These are phyloP conservation scores for Albifimbria verrucaria DNA, from an alignment of 2,329 filamentous ascomycete species.

Conservation along the genomic window DNA sequence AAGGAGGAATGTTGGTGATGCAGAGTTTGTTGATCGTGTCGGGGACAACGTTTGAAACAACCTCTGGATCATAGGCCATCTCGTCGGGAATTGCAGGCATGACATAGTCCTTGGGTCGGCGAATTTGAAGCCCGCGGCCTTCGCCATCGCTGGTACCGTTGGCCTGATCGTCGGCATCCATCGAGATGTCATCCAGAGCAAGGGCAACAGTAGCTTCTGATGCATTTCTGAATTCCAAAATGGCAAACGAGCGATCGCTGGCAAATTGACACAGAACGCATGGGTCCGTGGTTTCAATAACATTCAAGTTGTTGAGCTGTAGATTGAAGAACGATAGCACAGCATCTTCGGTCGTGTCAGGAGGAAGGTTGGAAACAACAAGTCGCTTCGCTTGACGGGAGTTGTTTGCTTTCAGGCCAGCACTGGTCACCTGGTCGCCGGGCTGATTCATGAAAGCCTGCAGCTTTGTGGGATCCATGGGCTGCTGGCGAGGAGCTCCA, in stretches of 20 bases:
- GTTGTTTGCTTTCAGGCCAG: slow-evolving; percentile 87
- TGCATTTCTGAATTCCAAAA: slow-evolving; percentile 85
- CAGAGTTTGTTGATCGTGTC: slow-evolving; percentile 96
- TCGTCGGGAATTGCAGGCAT: slow-evolving; percentile 78
- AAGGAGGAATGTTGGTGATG: slow-evolving; percentile 82
- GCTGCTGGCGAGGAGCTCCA: slow-evolving; percentile 88
- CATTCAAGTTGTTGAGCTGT: slow-evolving; percentile 94
- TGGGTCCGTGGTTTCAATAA: slow-evolving; percentile 78
- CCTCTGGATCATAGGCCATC: slow-evolving; percentile 68
- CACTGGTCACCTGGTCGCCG: slow-evolving; percentile 64
- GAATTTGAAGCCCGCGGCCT: slow-evolving; percentile 66
- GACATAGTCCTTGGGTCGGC: slow-evolving; percentile 94
- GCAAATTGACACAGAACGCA: slow-evolving; percentile 82
- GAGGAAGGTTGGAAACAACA: slow-evolving; percentile 78
- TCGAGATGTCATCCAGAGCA: slow-evolving; percentile 83
- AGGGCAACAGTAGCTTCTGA: slow-evolving; percentile 88
- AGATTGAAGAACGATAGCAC: slow-evolving; percentile 89
- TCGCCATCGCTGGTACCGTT: slow-evolving; percentile 51
- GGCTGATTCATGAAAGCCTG: slow-evolving; percentile 96
- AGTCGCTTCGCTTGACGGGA: slow-evolving; percentile 93
- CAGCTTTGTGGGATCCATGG: slow-evolving; percentile 90
- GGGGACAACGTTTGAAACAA: slow-evolving; percentile 75
- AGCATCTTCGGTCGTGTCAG: slow-evolving; percentile 68
- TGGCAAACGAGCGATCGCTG: slow-evolving; percentile 73
- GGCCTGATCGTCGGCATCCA: slow-evolving; percentile 68